Evolutionary conservation across 305 asterid genomes (phyloP).

Genomic region (Rubia balearica): DNA sequence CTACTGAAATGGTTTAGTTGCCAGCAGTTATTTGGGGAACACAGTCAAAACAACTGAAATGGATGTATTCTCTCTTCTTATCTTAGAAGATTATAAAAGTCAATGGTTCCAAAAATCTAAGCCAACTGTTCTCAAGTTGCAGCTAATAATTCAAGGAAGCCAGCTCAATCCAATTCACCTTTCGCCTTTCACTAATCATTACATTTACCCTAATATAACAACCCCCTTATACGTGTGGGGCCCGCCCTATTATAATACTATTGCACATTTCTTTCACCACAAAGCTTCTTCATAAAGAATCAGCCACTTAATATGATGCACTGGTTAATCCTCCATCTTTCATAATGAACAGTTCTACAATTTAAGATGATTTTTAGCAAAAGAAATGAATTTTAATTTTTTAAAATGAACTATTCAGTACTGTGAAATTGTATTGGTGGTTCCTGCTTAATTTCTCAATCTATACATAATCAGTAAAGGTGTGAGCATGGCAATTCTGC

Average conservation of each 20-base stretch:
- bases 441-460: too few species aligned
- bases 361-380: too few species aligned
- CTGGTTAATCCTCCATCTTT: too few species aligned
- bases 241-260: not conserved
- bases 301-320: not conserved
- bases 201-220: not conserved
- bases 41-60: constrained; percentile 6
- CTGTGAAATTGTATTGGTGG: too few species aligned
- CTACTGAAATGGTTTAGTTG: not conserved
- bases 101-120: not conserved
- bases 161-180: constrained; percentile 1
- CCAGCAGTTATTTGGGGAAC: not conserved
- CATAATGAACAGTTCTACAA: too few species aligned
- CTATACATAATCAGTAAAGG: too few species aligned
- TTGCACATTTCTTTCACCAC: constrained; percentile 3
- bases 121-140: not conserved
- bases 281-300: not conserved
- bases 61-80: not conserved
- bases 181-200: constrained; percentile 2
- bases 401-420: too few species aligned
- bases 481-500: too few species aligned
- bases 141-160: constrained; percentile 1
- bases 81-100: not conserved
- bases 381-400: too few species aligned
- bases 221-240: not conserved